phyloP scores from a whole-genome alignment of 257 asterid species.

The Verbascum thapsus region DNA sequence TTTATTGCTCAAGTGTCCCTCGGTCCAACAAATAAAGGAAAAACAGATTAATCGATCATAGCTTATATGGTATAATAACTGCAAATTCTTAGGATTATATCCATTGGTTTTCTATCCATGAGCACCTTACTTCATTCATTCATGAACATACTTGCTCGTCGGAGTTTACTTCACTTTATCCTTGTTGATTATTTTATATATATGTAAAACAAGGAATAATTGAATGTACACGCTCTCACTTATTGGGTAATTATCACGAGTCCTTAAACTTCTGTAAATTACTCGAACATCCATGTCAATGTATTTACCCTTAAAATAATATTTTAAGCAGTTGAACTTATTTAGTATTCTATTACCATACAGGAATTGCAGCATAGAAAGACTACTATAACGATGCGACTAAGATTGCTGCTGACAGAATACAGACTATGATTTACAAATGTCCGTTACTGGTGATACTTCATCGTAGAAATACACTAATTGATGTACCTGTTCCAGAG shows the following conservation, averaged over 20 bases:
- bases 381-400: constrained; percentile 33
- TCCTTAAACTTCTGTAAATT: too few species aligned
- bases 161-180: background rate
- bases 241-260: too few species aligned
- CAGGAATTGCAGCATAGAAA: constrained; percentile 79
- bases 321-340: too few species aligned
- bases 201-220: too few species aligned
- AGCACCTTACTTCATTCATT: too few species aligned
- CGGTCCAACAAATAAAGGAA: background rate
- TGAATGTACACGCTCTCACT: too few species aligned
- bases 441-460: constrained; percentile 35
- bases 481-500: constrained; percentile 42
- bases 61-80: background rate
- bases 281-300: too few species aligned
- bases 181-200: background rate
- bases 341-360: constrained; percentile 23
- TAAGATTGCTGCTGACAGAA: constrained; percentile 37
- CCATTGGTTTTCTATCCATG: too few species aligned
- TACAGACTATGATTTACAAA: constrained; percentile 28
- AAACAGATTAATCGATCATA: background rate
- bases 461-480: constrained; percentile 40
- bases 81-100: too few species aligned
- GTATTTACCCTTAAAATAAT: too few species aligned
- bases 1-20: background rate
- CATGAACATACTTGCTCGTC: too few species aligned